A percentile compares a stretch with the other conserved stretches of the same genome.
Conservation (phyloP, 192 early-diverging fungal species). For the Glomus cerebriforme region DNA sequence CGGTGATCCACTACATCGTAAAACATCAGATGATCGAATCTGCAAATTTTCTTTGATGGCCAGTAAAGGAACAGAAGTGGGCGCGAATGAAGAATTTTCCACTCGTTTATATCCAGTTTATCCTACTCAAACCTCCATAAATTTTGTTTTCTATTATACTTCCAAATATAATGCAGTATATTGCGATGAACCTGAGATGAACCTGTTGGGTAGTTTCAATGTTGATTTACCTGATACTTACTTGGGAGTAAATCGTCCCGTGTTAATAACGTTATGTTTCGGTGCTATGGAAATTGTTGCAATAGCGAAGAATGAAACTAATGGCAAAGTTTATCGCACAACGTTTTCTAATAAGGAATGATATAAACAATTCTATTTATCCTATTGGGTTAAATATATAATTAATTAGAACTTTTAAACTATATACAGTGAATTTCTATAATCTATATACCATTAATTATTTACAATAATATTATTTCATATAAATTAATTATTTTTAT, state of each 20-base stretch:
- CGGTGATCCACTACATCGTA: constrained; percentile 17
- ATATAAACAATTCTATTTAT: too few relatives aligned
- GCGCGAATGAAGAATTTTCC: constrained; percentile 5
- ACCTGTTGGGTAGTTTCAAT: background rate
- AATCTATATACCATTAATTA: too few relatives aligned
- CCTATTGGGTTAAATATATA: too few relatives aligned
- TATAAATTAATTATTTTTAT: too few relatives aligned
- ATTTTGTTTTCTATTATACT: constrained; percentile 11
- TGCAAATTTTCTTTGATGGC: constrained; percentile 22
- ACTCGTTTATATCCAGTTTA: background rate
- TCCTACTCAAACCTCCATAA: background rate
- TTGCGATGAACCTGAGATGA: background rate
- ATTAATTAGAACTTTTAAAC: too few relatives aligned
- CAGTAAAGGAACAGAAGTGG: constrained; percentile 6
- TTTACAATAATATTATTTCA: too few relatives aligned
- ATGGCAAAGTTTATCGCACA: too few relatives aligned
- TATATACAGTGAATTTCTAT: too few relatives aligned
- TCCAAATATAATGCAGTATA: background rate
- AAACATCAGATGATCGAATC: constrained; percentile 18
- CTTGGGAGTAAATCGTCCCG: background rate
- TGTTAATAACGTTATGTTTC: background rate
- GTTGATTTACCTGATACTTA: constrained; percentile 21
- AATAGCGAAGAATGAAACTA: too few relatives aligned
- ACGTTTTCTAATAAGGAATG: too few relatives aligned
- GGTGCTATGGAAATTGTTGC: background rate